phyloP scores from a whole-genome alignment of 495 filamentous ascomycete species.

The Daldinia loculata region DNA sequence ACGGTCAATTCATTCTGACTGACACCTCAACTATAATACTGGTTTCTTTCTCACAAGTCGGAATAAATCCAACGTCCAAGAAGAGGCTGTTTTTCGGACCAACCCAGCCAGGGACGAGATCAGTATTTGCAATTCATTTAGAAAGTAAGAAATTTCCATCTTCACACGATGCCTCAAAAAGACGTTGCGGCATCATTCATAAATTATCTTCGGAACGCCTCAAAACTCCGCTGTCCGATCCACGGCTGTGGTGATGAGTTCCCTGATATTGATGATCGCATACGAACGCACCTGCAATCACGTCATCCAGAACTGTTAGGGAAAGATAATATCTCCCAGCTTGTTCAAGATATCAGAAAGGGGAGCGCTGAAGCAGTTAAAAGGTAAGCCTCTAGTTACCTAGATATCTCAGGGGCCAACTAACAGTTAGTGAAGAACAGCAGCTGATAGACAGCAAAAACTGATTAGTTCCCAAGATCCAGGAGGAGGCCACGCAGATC shows the following conservation, averaged over 20 bases:
- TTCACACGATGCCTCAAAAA: constrained; percentile 38
- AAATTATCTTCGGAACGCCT: constrained; percentile 35
- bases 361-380: constrained; percentile 14
- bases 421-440: constrained; percentile 24
- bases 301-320: constrained; percentile 31
- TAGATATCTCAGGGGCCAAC: not conserved
- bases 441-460: constrained; percentile 1
- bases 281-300: constrained; percentile 32
- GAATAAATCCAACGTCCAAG: not conserved
- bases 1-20: constrained; percentile 24
- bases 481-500: constrained; percentile 10
- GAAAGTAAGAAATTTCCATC: not conserved
- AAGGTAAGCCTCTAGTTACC: constrained; percentile 22
- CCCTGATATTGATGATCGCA: constrained; percentile 34
- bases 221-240: constrained; percentile 32
- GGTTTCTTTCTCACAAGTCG: not conserved
- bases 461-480: constrained; percentile 15
- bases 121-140: not conserved
- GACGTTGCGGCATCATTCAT: constrained; percentile 36
- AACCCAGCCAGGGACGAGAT: not conserved
- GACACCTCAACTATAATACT: not conserved
- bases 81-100: too few relatives aligned
- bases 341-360: constrained; percentile 38
- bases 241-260: constrained; percentile 25
- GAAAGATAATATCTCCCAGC: constrained; percentile 21